Percentiles rank a stretch among this genome's conserved stretches.
phyloP scores from a whole-genome alignment of 768 basidiomycete genomes.

The Hypsizygus marmoreus region DNA sequence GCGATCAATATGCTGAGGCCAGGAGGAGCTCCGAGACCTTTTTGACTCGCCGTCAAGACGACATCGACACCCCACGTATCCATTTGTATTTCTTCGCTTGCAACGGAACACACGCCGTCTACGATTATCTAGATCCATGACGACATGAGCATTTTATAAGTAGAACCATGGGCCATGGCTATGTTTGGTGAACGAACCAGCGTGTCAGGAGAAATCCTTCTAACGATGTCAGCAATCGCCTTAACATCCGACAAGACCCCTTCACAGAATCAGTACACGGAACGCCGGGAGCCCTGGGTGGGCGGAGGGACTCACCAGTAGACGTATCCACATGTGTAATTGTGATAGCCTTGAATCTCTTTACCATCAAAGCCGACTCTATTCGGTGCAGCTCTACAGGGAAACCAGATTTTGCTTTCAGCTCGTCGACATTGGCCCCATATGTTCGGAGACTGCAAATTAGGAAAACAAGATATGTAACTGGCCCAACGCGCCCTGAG shows the following conservation, averaged over 20 bases:
- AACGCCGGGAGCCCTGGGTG: too few species aligned
- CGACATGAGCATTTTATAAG: constrained; percentile 1
- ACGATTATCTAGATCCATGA: constrained; percentile 53
- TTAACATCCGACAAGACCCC: constrained; percentile 80
- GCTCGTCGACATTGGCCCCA: constrained; percentile 75
- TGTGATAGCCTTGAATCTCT: constrained; percentile 80
- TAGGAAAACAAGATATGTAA: neutral
- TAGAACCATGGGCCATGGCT: neutral
- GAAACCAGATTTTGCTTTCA: constrained; percentile 71
- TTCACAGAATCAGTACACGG: constrained; percentile 19
- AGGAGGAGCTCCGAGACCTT: constrained; percentile 85
- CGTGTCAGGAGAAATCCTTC: constrained; percentile 76
- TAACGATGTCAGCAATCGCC: constrained; percentile 65
- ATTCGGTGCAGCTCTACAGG: constrained; percentile 56
- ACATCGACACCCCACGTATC: constrained; percentile 89
- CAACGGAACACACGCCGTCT: constrained; percentile 92
- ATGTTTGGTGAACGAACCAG: constrained; percentile 43
- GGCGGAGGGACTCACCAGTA: constrained; percentile 64
- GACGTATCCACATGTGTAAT: constrained; percentile 92
- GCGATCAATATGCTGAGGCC: constrained; percentile 82
- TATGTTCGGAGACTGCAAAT: constrained; percentile 70
- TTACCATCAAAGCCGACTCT: constrained; percentile 60
- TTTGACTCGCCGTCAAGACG: constrained; percentile 78
- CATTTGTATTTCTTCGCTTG: constrained; percentile 86
- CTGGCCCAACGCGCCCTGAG: neutral